phyloP scores from a whole-genome alignment of 371 early-diverging fungal species.

The Zancudomyces culisetae region DNA sequence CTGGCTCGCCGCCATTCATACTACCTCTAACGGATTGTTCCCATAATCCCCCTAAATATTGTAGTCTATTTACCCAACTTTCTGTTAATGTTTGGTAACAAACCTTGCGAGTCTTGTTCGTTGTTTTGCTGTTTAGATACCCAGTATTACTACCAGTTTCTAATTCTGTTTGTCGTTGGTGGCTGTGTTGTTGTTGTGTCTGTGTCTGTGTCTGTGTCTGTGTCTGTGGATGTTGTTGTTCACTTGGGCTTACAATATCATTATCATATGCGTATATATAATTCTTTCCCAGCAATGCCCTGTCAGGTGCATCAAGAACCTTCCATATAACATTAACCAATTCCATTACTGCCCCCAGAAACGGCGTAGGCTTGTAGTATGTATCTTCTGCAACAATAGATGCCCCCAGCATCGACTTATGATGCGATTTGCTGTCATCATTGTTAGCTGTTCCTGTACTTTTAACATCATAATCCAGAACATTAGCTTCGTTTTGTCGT shows the following conservation, averaged over 20 bases:
- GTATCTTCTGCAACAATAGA: conserved; percentile 20
- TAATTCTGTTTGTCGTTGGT: neutral
- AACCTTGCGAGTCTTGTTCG: neutral
- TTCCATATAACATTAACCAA: conserved; percentile 18
- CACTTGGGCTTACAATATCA: neutral
- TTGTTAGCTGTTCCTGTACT: neutral
- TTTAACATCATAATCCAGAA: neutral
- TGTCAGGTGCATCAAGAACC: conserved; percentile 9
- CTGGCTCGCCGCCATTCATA: neutral
- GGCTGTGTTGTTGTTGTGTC: neutral
- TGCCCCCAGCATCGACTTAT: conserved; percentile 6
- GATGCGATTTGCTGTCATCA: neutral
- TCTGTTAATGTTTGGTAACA: neutral
- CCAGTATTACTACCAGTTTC: neutral
- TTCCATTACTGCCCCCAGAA: conserved; percentile 18
- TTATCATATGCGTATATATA: too few species aligned
- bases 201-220: neutral
- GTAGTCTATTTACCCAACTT: conserved; percentile 3
- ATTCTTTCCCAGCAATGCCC: conserved; percentile 15
- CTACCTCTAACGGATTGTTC: neutral
- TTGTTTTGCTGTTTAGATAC: neutral
- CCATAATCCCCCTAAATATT: conserved; percentile 1
- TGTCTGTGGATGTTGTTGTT: neutral
- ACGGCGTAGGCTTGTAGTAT: conserved; percentile 18
- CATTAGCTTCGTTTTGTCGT: neutral